Evolutionary conservation across 257 asterid genomes (phyloP).

Genomic region (Mitragyna speciosa): DNA sequence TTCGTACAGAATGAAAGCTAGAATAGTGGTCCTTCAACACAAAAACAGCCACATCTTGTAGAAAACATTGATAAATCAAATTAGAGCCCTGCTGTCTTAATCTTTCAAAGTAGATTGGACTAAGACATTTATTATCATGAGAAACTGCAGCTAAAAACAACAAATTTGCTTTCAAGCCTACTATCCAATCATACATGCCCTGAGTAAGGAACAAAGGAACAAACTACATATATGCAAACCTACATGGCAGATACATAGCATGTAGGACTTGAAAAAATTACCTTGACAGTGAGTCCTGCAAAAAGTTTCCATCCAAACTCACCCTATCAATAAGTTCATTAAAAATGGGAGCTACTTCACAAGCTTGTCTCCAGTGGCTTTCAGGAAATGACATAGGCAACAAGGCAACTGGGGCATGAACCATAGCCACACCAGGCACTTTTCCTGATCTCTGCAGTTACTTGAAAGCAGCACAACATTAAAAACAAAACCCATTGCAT

Average conservation of each 20-base stretch:
- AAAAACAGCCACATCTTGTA: background rate
- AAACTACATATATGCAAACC: background rate
- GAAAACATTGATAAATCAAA: background rate
- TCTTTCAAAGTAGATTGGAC: background rate
- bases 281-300: slow-evolving; percentile 93
- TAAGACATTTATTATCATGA: too few relatives aligned
- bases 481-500: slow-evolving; percentile 4
- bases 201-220: too few relatives aligned
- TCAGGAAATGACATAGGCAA: slow-evolving; percentile 81
- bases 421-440: slow-evolving; percentile 79
- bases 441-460: slow-evolving; percentile 70
- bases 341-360: slow-evolving; percentile 94
- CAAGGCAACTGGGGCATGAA: slow-evolving; percentile 86
- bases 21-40: background rate
- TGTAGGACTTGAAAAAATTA: slow-evolving; percentile 8
- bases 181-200: too few relatives aligned
- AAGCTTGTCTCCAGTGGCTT: slow-evolving; percentile 72
- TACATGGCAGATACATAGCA: background rate
- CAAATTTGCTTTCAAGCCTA: too few relatives aligned
- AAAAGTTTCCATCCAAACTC: slow-evolving; percentile 77
- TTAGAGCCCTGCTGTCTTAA: background rate
- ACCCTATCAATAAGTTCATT: slow-evolving; percentile 90
- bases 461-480: slow-evolving; percentile 14
- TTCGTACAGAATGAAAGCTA: background rate
- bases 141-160: too few relatives aligned